Conservation (phyloP, 305 asterid genomes). For the Fraxinus dipetala region DNA sequence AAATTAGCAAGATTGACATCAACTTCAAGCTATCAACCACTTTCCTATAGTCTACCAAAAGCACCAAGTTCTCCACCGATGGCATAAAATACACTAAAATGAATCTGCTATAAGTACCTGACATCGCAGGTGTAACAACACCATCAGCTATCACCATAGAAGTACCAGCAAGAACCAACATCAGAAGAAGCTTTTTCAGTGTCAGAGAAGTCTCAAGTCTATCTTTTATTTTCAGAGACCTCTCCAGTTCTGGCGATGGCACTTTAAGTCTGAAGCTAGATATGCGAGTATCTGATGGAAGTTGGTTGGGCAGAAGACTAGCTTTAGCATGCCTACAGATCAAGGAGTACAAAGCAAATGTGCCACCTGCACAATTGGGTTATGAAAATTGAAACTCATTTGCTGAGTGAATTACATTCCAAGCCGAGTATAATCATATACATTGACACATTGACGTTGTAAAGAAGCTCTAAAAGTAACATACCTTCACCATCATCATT, state of each 20-base stretch:
- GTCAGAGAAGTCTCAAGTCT: constrained; percentile 82
- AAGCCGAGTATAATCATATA: constrained; percentile 11
- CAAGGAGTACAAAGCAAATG: constrained; percentile 80
- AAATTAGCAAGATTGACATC: constrained; percentile 16
- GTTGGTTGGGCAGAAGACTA: constrained; percentile 85
- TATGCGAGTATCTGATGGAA: constrained; percentile 94
- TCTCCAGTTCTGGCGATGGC: constrained; percentile 97
- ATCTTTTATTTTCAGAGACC: constrained; percentile 93
- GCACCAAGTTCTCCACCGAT: constrained; percentile 17
- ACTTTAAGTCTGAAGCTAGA: constrained; percentile 97
- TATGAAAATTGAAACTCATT: constrained; percentile 28
- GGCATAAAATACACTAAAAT: constrained; percentile 12
- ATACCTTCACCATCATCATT: constrained; percentile 99
- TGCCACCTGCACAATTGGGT: constrained; percentile 70
- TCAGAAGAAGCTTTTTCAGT: constrained; percentile 77
- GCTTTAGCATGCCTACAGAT: constrained; percentile 98
- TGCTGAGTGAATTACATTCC: constrained; percentile 16
- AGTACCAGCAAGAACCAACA: constrained; percentile 96
- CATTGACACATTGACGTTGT: not conserved
- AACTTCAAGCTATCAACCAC: constrained; percentile 20
- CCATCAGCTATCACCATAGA: constrained; percentile 99
- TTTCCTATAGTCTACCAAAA: constrained; percentile 14
- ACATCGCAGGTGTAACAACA: constrained; percentile 98
- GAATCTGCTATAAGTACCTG: constrained; percentile 54
- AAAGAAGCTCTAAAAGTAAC: constrained; percentile 18